phyloP scores from a whole-genome alignment of 495 filamentous ascomycete species.

The Opeltia flavorubescens region DNA sequence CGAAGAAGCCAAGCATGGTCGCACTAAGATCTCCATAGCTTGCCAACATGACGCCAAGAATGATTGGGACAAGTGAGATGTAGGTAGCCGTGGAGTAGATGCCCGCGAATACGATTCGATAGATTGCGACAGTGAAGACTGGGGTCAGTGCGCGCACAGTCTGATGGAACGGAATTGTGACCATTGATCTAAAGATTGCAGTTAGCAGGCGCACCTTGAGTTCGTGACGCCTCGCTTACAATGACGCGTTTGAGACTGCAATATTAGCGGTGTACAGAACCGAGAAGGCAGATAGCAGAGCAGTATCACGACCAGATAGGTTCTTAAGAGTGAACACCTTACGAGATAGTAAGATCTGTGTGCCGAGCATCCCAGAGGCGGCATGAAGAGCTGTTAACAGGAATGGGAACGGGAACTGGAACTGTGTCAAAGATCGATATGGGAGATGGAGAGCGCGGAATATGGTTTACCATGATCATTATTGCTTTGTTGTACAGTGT shows the following conservation, averaged over 20 bases:
- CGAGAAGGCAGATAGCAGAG: constrained; percentile 35
- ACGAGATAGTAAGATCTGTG: constrained; percentile 25
- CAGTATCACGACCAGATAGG: constrained; percentile 28
- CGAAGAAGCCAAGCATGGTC: constrained; percentile 32
- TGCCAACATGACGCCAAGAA: constrained; percentile 36
- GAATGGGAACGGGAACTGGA: constrained; percentile 30
- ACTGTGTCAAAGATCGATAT: not conserved
- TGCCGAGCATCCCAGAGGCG: constrained; percentile 32
- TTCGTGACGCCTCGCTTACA: constrained; percentile 13
- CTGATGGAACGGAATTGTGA: constrained; percentile 45
- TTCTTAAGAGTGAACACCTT: constrained; percentile 31
- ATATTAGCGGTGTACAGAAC: constrained; percentile 45
- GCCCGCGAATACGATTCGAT: constrained; percentile 30
- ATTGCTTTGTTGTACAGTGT: constrained; percentile 43
- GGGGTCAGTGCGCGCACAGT: constrained; percentile 41
- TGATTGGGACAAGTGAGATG: constrained; percentile 39
- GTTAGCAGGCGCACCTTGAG: not conserved
- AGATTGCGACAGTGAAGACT: constrained; percentile 38
- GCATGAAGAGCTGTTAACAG: constrained; percentile 41
- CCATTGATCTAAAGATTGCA: constrained; percentile 24
- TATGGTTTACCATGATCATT: constrained; percentile 29
- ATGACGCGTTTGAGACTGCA: constrained; percentile 30
- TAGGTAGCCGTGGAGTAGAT: constrained; percentile 35
- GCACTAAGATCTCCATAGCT: constrained; percentile 44
- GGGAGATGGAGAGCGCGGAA: not conserved